Evolutionary conservation across 345 rosid species (phyloP).

Genomic region (Kernera saxatilis): DNA sequence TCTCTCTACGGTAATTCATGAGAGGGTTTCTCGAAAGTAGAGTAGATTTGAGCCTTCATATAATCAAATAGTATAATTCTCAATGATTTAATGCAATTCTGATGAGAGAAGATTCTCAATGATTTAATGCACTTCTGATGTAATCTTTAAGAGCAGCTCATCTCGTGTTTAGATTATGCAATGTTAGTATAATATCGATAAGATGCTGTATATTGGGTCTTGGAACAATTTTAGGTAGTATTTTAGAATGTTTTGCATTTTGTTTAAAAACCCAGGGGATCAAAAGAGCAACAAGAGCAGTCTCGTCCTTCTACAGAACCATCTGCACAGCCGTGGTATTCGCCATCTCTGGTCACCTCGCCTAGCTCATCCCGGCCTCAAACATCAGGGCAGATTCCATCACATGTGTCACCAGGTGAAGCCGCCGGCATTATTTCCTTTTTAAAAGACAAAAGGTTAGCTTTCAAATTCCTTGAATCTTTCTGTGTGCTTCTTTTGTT

Average conservation of each 20-base stretch:
- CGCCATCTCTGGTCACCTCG: conserved; percentile 55
- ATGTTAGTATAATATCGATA: background rate
- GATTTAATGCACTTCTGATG: background rate
- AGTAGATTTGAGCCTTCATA: background rate
- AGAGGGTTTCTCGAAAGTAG: background rate
- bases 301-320: conserved; percentile 50
- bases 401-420: conserved; percentile 72
- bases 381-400: conserved; percentile 47
- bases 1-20: background rate
- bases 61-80: background rate
- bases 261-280: conserved; percentile 42
- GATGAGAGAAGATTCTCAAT: background rate
- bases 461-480: background rate
- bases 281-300: conserved; percentile 66
- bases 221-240: background rate
- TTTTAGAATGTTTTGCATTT: background rate
- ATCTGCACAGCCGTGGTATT: conserved; percentile 73
- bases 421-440: conserved; percentile 57
- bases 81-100: background rate
- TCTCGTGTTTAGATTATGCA: background rate
- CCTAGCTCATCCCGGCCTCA: conserved; percentile 57
- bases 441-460: conserved; percentile 73
- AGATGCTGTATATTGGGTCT: background rate
- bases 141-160: background rate
- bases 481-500: background rate